Evolutionary conservation across 441 rosid genomes (phyloP), one percentile per base, ranked within the genome.

Genomic region (Mallotus japonicus): DNA sequence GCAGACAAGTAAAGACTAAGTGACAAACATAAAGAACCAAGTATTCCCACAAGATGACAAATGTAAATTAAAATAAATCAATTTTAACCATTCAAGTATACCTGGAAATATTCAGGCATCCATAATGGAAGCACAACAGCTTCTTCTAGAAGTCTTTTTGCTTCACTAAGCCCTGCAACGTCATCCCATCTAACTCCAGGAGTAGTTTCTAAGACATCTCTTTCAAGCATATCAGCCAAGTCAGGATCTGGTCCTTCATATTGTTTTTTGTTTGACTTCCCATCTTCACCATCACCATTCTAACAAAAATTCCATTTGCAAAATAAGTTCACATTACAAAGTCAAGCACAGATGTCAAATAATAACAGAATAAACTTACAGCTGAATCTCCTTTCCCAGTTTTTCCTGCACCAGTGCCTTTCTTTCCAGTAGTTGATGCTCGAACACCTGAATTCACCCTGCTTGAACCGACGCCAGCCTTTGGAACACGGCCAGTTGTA

Each of bases 41-140:
- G 59, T 69, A 70, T 14, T 60, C 14, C 6, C 14, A 15, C 22
- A 60, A 8, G 59, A 65, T 62, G 57, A 47, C 2, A 56, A 69
- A 22, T 34, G 61, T 22, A 50, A 66, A 73, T 40, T 19, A 22
- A 60, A 71, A 69, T 37, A 37, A 19, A 65, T 55, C 56, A 78
- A 55, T 62, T 65, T 71, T 73, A 71, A 50, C 66, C 55, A 65
- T 3, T 62, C 28, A 74, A 73, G 19, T 78, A 59, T 84, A 95
- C 99, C 97, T 93, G 98, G 84, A 95, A 95, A 84, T 95, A 95
- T 79, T 95, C 99, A 32, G 99, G 97, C 98, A 95, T 95, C 99
- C 98, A 95, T 77, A 95, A 75, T 75, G 99, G 98, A 88, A 95
- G 99, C 62, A 95, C 99, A 77, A 95, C 98, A 64, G 99, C 99